phyloP scores from a whole-genome alignment of 495 filamentous ascomycete species.

The Chaetomidium leptoderma region DNA sequence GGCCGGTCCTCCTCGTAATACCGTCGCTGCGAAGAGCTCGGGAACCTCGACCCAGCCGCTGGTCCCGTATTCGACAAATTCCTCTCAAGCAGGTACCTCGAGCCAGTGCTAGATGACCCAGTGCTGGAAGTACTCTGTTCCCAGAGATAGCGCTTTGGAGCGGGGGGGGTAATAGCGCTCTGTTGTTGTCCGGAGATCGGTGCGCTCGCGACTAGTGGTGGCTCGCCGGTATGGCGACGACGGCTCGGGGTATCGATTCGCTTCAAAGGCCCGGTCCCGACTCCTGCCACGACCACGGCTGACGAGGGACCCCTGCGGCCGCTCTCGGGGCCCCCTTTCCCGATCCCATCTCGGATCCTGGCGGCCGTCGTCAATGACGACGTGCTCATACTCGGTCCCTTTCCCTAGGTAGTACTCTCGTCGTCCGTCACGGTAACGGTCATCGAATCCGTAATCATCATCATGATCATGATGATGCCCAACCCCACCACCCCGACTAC shows the following conservation, averaged over 20 bases:
- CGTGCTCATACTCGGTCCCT: background rate
- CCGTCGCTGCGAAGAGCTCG: background rate
- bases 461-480: too few relatives aligned
- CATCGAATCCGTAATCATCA: background rate
- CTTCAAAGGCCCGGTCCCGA: background rate
- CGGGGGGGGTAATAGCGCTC: conserved; percentile 14
- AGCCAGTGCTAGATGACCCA: background rate
- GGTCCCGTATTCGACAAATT: background rate
- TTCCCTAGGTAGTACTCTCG: background rate
- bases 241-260: background rate
- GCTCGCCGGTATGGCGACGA: background rate
- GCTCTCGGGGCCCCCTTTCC: background rate
- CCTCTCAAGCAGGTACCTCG: background rate
- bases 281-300: background rate
- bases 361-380: background rate
- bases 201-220: background rate
- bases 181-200: background rate
- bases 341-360: background rate
- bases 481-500: background rate
- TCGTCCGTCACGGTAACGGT: background rate
- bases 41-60: background rate
- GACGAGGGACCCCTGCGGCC: background rate
- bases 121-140: background rate
- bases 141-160: conserved; percentile 9
- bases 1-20: conserved; percentile 6